Evolutionary conservation across 345 rosid genomes (phyloP).

Genomic region (Eucalyptus sp.): DNA sequence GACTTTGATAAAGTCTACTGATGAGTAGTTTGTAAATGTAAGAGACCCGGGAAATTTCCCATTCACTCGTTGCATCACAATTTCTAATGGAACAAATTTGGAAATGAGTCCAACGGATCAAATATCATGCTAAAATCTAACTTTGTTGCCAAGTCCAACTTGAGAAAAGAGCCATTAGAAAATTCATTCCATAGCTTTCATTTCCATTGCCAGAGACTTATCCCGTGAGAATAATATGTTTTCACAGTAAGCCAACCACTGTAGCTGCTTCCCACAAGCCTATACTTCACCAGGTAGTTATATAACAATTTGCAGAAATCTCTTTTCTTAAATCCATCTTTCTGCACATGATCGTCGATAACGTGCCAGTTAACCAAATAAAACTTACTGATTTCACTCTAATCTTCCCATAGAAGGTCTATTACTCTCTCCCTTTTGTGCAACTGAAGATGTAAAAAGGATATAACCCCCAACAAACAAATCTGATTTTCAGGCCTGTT

Average conservation of each 20-base stretch:
- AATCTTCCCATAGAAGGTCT: background rate
- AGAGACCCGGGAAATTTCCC: background rate
- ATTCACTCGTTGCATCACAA: background rate
- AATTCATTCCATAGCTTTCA: background rate
- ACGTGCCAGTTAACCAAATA: background rate
- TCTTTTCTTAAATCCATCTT: background rate
- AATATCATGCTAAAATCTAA: background rate
- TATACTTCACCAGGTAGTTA: too few species aligned
- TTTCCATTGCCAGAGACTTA: background rate
- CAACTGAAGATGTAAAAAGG: background rate
- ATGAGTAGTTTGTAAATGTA: background rate
- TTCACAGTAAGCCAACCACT: too few species aligned
- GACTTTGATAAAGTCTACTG: background rate
- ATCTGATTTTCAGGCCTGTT: background rate
- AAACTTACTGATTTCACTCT: background rate
- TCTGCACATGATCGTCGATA: background rate
- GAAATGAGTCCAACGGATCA: background rate
- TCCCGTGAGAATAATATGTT: too few species aligned
- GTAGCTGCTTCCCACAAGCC: too few species aligned
- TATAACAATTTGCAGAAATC: background rate
- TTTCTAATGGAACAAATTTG: background rate
- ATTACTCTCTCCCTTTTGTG: background rate
- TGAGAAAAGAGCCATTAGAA: background rate
- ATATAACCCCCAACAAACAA: background rate
- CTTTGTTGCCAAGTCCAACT: background rate